Percentiles rank a stretch among this genome's conserved stretches.
Conservation (phyloP, 768 basidiomycete genomes). For the Phaeotremella skinneri region DNA sequence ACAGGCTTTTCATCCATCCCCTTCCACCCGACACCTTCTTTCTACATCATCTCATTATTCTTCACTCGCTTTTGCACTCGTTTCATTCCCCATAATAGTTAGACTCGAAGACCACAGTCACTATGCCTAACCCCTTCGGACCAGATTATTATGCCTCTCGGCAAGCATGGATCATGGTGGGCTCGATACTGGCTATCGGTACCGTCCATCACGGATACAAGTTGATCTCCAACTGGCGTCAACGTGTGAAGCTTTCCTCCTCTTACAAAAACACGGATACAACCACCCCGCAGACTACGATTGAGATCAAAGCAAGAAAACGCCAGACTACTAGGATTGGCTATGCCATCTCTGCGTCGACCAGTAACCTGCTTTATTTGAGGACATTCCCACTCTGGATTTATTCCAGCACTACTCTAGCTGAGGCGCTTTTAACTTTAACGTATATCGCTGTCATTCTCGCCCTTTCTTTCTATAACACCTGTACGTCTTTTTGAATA, state of each 20-base stretch:
- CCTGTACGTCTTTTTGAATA: neutral
- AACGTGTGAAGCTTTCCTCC: neutral
- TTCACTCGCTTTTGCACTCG: neutral
- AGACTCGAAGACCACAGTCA: neutral
- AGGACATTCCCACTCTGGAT: constrained; percentile 1
- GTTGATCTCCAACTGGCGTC: neutral
- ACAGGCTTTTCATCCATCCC: no score
- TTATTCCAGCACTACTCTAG: neutral
- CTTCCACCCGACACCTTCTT: no score
- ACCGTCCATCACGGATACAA: neutral
- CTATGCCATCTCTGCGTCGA: neutral
- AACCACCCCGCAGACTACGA: neutral
- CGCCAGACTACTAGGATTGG: neutral
- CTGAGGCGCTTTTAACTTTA: neutral
- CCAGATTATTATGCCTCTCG: constrained; percentile 2
- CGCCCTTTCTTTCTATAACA: neutral
- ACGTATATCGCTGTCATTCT: constrained; percentile 1
- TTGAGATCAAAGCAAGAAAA: neutral
- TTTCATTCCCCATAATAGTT: neutral
- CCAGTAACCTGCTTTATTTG: neutral
- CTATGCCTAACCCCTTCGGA: neutral
- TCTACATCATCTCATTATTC: neutral
- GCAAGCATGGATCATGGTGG: constrained; percentile 2
- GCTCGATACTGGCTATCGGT: neutral
- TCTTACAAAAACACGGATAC: neutral